Percentiles rank a stretch among this genome's conserved stretches.
Conservation (phyloP, 106 monocot genomes). For the Allium sativum region DNA sequence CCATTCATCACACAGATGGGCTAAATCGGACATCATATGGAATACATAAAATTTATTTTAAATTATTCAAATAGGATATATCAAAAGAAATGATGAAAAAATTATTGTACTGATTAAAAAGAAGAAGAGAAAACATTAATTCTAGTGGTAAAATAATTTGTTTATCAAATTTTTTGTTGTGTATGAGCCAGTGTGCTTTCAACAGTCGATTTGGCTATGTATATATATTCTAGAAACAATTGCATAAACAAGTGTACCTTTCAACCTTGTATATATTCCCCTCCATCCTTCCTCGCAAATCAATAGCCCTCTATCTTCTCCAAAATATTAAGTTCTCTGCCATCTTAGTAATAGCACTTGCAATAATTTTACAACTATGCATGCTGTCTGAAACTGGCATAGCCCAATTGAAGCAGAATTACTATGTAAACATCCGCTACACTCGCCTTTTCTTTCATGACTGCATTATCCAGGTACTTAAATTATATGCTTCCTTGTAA, state of each 20-base stretch:
- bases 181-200: too few species aligned
- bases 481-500: not conserved
- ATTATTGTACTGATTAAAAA: too few species aligned
- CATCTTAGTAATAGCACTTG: not conserved
- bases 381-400: constrained; percentile 2
- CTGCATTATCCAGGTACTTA: constrained; percentile 30
- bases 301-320: not conserved
- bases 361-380: not conserved
- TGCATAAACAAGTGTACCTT: not conserved
- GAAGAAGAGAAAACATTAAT: too few species aligned
- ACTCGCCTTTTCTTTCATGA: constrained; percentile 92
- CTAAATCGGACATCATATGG: too few species aligned
- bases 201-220: too few species aligned
- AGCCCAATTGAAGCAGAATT: constrained; percentile 41
- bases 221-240: too few species aligned
- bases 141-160: too few species aligned
- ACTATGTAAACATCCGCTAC: constrained; percentile 63
- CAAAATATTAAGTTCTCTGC: not conserved
- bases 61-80: too few species aligned
- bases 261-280: not conserved
- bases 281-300: not conserved
- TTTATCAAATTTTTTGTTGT: too few species aligned
- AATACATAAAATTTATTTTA: too few species aligned
- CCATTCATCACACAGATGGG: too few species aligned
- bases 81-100: too few species aligned